Conservation (phyloP, 1,139 yeast genomes). For the Geotrichum histeridarum region DNA sequence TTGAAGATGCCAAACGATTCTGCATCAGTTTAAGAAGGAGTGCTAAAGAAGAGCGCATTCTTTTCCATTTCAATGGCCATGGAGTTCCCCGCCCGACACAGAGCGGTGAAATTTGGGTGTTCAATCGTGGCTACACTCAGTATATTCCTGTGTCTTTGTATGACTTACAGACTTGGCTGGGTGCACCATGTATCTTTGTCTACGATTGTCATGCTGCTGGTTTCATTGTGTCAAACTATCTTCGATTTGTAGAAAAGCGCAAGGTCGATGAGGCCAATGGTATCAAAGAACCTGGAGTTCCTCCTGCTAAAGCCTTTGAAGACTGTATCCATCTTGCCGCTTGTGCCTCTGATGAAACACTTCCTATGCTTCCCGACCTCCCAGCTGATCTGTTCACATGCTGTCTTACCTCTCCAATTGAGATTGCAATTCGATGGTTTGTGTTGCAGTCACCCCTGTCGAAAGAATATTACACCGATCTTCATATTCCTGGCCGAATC, state of each 20-base stretch:
- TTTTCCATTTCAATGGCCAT: slow-evolving; percentile 96
- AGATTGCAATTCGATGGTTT: slow-evolving; percentile 88
- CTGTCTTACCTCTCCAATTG: slow-evolving; percentile 92
- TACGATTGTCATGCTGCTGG: slow-evolving; percentile 96
- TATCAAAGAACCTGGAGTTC: slow-evolving; percentile 34
- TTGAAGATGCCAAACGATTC: slow-evolving; percentile 89
- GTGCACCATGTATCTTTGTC: slow-evolving; percentile 94
- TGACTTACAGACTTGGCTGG: slow-evolving; percentile 94
- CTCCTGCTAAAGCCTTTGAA: slow-evolving; percentile 60
- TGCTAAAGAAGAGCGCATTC: slow-evolving; percentile 78
- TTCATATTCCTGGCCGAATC: slow-evolving; percentile 77
- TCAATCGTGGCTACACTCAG: slow-evolving; percentile 93
- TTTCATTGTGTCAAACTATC: slow-evolving; percentile 83
- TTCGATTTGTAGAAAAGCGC: slow-evolving; percentile 83
- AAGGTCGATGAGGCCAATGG: slow-evolving; percentile 68
- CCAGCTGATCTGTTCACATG: slow-evolving; percentile 97
- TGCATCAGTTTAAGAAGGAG: slow-evolving; percentile 83
- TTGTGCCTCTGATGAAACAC: slow-evolving; percentile 74
- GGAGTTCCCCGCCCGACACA: slow-evolving; percentile 98
- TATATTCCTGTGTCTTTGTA: slow-evolving; percentile 91
- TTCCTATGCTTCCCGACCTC: slow-evolving; percentile 90
- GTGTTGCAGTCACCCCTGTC: slow-evolving; percentile 67
- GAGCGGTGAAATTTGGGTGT: slow-evolving; percentile 98
- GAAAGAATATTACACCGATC: slow-evolving; percentile 38
- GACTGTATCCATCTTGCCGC: slow-evolving; percentile 95